Evolutionary conservation across 352 stramenopile species (phyloP).

Genomic region (Phytophthora macrochlamydospora): DNA sequence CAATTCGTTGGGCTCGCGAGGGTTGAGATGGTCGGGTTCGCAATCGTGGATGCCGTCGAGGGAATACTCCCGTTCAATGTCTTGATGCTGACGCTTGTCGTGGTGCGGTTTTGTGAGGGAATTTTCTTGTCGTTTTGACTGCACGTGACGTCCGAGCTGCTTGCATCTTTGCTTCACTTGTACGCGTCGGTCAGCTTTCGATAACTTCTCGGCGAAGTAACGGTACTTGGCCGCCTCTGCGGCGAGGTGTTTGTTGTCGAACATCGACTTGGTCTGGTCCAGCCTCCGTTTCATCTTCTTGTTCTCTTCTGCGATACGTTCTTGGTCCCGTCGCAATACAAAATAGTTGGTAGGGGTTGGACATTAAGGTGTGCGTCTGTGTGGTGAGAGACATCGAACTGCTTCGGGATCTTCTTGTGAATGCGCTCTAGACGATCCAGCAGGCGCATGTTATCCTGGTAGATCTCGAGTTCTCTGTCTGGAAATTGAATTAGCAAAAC

Average conservation of each 20-base stretch:
- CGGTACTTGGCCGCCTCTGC: constrained; percentile 45
- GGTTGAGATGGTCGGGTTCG: constrained; percentile 12
- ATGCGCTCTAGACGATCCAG: constrained; percentile 59
- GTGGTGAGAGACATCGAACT: constrained; percentile 69
- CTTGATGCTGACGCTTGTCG: constrained; percentile 8
- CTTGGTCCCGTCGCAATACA: constrained; percentile 40
- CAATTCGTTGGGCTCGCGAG: constrained; percentile 7
- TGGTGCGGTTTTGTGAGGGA: constrained; percentile 17
- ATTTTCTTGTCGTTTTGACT: constrained; percentile 3
- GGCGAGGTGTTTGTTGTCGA: constrained; percentile 56
- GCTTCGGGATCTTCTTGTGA: constrained; percentile 56
- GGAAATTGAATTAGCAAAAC: background rate
- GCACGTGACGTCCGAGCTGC: constrained; percentile 18
- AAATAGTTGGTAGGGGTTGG: constrained; percentile 41
- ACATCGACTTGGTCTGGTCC: constrained; percentile 41
- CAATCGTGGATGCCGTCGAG: constrained; percentile 21
- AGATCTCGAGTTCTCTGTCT: constrained; percentile 60
- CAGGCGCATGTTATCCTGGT: constrained; percentile 54
- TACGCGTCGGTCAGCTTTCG: constrained; percentile 48
- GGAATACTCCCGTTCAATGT: background rate
- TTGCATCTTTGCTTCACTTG: constrained; percentile 50
- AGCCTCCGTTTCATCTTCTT: constrained; percentile 46
- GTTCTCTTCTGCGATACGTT: constrained; percentile 59
- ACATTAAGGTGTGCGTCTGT: constrained; percentile 44
- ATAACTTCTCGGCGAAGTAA: constrained; percentile 64